A percentile compares a stretch with the other conserved stretches of the same genome.
phyloP scores from a whole-genome alignment of 202 grass and related monocot genomes.

The Panicum hallii region DNA sequence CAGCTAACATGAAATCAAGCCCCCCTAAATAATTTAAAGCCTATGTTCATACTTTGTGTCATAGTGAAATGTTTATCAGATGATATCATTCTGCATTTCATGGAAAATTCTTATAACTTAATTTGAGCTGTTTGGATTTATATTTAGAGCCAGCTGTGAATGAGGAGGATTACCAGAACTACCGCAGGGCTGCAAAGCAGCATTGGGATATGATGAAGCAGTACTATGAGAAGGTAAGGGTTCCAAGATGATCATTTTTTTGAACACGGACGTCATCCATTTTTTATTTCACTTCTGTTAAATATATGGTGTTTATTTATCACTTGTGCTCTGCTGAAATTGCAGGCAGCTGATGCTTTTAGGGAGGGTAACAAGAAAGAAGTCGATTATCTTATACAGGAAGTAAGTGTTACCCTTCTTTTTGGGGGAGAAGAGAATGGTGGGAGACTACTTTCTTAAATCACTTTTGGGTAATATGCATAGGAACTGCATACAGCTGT shows the following conservation, averaged over 20 bases:
- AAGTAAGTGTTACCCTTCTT: slow-evolving; percentile 57
- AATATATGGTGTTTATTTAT: slow-evolving; percentile 32
- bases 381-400: slow-evolving; percentile 60
- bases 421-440: not conserved
- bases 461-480: slow-evolving; percentile 11
- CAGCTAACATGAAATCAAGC: slow-evolving; percentile 43
- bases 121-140: slow-evolving; percentile 38
- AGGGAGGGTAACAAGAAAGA: slow-evolving; percentile 63
- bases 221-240: slow-evolving; percentile 84
- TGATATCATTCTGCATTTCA: not conserved
- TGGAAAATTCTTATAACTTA: slow-evolving; percentile 35
- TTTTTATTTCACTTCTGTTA: slow-evolving; percentile 34
- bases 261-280: not conserved
- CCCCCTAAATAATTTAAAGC: not conserved
- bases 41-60: slow-evolving; percentile 32
- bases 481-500: not conserved
- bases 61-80: slow-evolving; percentile 1
- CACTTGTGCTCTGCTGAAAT: slow-evolving; percentile 32
- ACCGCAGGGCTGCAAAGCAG: slow-evolving; percentile 72
- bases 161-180: slow-evolving; percentile 80
- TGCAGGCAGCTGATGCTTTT: slow-evolving; percentile 88
- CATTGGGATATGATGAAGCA: slow-evolving; percentile 90
- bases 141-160: slow-evolving; percentile 43
- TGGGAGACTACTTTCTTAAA: slow-evolving; percentile 17
- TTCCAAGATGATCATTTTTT: not conserved